These are phyloP conservation scores for Mortierella sp. DNA, from an alignment of 371 early-diverging fungal genomes.

Conservation along the genomic window DNA sequence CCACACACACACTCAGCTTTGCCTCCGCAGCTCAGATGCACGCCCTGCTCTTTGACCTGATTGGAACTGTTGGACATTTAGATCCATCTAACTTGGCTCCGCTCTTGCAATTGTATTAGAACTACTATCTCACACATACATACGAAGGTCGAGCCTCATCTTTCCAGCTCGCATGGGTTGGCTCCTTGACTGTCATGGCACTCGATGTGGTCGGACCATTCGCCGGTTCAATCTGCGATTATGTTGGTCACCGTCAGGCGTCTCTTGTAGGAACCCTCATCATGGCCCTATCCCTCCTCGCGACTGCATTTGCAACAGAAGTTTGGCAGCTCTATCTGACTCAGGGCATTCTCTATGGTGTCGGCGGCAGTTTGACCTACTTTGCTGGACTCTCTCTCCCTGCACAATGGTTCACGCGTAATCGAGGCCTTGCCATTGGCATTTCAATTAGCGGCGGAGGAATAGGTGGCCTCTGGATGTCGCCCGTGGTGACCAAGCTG, in stretches of 20 bases:
- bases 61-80: slow-evolving; percentile 1
- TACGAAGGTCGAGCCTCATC: slow-evolving; percentile 55
- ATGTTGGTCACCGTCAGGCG: slow-evolving; percentile 55
- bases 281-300: slow-evolving; percentile 60
- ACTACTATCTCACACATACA: slow-evolving; percentile 32
- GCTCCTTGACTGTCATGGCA: slow-evolving; percentile 55
- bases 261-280: slow-evolving; percentile 58
- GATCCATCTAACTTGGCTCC: not conserved
- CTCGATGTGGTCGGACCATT: slow-evolving; percentile 60
- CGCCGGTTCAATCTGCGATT: slow-evolving; percentile 53
- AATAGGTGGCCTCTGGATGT: slow-evolving; percentile 79
- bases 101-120: slow-evolving; percentile 9
- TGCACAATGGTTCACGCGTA: slow-evolving; percentile 79
- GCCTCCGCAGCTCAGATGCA: slow-evolving; percentile 1
- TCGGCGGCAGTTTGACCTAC: slow-evolving; percentile 65
- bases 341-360: slow-evolving; percentile 63
- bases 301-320: slow-evolving; percentile 55
- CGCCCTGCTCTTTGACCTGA: slow-evolving; percentile 4
- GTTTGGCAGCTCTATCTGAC: slow-evolving; percentile 68
- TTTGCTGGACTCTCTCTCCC: slow-evolving; percentile 70
- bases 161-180: slow-evolving; percentile 62
- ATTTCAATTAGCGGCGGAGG: slow-evolving; percentile 83
- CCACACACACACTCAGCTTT: not conserved
- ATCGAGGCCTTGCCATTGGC: slow-evolving; percentile 81
- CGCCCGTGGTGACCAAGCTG: slow-evolving; percentile 70